Percentiles rank a stretch among this genome's conserved stretches.
These are phyloP conservation scores for Trichoderma erinaceum DNA, from an alignment of 495 filamentous ascomycete genomes.

Conservation along the genomic window DNA sequence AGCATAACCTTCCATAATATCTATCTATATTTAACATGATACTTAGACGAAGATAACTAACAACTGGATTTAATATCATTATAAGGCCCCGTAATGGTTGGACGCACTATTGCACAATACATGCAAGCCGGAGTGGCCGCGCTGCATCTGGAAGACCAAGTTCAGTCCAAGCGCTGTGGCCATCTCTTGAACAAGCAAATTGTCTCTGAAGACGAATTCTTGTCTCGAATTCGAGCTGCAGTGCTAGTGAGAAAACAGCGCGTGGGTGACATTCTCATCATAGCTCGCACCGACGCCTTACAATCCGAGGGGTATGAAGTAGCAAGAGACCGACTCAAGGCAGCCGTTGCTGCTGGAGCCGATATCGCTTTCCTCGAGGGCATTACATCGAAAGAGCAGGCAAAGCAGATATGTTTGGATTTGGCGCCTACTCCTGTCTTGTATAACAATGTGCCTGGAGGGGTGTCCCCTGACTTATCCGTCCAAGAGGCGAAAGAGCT, in stretches of 20 bases:
- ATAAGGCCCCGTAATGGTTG: constrained; percentile 48
- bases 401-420: constrained; percentile 24
- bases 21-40: background rate
- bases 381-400: constrained; percentile 45
- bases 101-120: constrained; percentile 44
- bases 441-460: constrained; percentile 27
- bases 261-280: constrained; percentile 50
- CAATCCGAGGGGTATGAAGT: constrained; percentile 53
- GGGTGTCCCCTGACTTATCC: constrained; percentile 23
- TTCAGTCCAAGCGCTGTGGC: constrained; percentile 53
- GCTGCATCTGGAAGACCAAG: constrained; percentile 61
- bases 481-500: constrained; percentile 23
- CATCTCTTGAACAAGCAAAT: constrained; percentile 52
- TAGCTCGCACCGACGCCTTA: constrained; percentile 56
- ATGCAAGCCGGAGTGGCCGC: constrained; percentile 53
- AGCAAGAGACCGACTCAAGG: constrained; percentile 42
- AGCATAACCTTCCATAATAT: too few species aligned
- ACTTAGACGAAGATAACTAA: background rate
- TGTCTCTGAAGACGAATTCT: constrained; percentile 43
- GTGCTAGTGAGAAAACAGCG: constrained; percentile 15
- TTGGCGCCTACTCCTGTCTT: constrained; percentile 25
- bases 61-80: background rate
- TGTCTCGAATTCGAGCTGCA: constrained; percentile 43
- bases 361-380: constrained; percentile 54
- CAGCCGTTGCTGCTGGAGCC: constrained; percentile 39